Evolutionary conservation across 2,329 filamentous ascomycete genomes (phyloP), one percentile per base, ranked within the genome.

Genomic region (Fragosphaeria purpurea): DNA sequence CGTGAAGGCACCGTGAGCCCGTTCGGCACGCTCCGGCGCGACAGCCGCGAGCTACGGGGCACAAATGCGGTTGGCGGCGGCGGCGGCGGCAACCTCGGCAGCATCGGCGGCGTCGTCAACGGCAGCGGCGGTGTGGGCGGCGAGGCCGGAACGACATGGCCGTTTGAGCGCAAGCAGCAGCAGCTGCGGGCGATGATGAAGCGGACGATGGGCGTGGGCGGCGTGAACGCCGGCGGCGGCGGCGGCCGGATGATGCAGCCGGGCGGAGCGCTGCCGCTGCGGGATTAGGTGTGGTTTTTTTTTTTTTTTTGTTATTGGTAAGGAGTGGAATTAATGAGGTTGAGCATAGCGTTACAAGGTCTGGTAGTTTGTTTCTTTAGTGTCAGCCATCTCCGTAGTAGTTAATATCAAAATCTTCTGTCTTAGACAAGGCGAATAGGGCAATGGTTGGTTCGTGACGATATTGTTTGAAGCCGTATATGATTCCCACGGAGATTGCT

Each of bases 1-100:
- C 48, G 59, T 43, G 59, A 61, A 3, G 62, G 62, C 44, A 62
- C 60, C 8, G 63, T 67, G 6, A 67, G 64, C 46, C 65, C 65
- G 4, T 67, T 67, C 53, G 62, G 58, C 33, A 60, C 62, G 39
- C 54, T 66, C 41, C 57, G 54, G 38, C 55, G 55, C 38, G 53
- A 48, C 34, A 45, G 39, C 38, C 5, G 40, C 11, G 35, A 7
- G 11, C 7, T 37, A 11, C 35, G 35, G 35, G 35, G 35, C 11
- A 22, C 22, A 40, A 31, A 41, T 31, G 31, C 41, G 34, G 6
- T 7, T 22, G 31, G 4, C 40, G 33, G 11, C 8, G n/a, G 6
- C n/a, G 7, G 22, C 43, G 32, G 40, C 37, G 37, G 5, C 11
- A 11, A 9, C 5, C n/a, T 31, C 13, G n/a, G 22, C 6, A 42